These are phyloP conservation scores for Kluyveromyces dobzhanskii DNA, from an alignment of 805 yeast species.

Conservation along the genomic window DNA sequence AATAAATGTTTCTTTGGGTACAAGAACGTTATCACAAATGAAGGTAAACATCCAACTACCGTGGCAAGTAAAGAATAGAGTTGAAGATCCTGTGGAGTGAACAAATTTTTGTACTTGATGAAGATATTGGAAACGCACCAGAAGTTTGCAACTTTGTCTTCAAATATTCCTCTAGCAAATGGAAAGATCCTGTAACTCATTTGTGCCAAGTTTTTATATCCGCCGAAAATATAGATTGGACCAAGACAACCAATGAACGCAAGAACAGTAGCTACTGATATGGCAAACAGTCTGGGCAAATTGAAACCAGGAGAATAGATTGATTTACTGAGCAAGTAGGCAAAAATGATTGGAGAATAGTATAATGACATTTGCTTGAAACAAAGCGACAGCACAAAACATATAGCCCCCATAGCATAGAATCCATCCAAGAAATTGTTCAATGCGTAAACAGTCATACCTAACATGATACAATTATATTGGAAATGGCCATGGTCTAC, in stretches of 20 bases:
- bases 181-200: slow-evolving; percentile 79
- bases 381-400: slow-evolving; percentile 68
- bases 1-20: slow-evolving; percentile 44
- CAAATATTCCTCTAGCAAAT: slow-evolving; percentile 87
- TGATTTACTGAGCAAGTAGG: slow-evolving; percentile 56
- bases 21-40: slow-evolving; percentile 42
- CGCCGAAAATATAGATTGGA: slow-evolving; percentile 51
- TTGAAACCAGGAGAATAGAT: slow-evolving; percentile 36
- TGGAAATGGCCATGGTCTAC: slow-evolving; percentile 98
- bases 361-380: slow-evolving; percentile 96
- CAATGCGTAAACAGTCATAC: slow-evolving; percentile 63
- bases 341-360: slow-evolving; percentile 84
- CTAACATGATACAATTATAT: slow-evolving; percentile 90
- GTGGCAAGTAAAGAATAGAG: slow-evolving; percentile 48
- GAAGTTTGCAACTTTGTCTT: slow-evolving; percentile 93
- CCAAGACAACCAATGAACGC: slow-evolving; percentile 44
- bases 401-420: slow-evolving; percentile 58
- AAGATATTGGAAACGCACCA: slow-evolving; percentile 92
- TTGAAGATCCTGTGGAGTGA: slow-evolving; percentile 52
- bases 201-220: slow-evolving; percentile 33
- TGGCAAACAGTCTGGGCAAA: slow-evolving; percentile 47
- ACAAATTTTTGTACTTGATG: slow-evolving; percentile 55
- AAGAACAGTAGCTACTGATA: slow-evolving; percentile 54
- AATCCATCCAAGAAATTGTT: slow-evolving; percentile 57
- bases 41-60: slow-evolving; percentile 44